Percentiles rank a stretch among this genome's conserved stretches.
These are phyloP conservation scores for Trichoderma virens DNA, from an alignment of 495 filamentous ascomycete genomes.

Conservation along the genomic window DNA sequence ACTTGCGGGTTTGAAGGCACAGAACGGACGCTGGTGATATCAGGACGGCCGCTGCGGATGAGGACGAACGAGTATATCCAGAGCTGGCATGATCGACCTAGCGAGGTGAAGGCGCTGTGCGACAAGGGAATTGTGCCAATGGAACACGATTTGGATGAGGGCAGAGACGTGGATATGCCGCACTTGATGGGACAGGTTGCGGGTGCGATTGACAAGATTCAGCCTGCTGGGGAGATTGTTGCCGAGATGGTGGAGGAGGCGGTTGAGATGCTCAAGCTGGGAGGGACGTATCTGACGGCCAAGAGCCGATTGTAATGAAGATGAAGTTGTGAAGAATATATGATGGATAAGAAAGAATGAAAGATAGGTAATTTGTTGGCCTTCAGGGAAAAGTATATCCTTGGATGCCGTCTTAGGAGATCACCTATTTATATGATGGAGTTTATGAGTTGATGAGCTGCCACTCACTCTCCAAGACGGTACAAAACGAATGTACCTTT, in stretches of 20 bases:
- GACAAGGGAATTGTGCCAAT: constrained; percentile 68
- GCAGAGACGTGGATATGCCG: constrained; percentile 68
- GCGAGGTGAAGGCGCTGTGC: constrained; percentile 64
- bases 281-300: constrained; percentile 38
- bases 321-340: neutral
- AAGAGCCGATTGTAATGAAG: constrained; percentile 36
- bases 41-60: constrained; percentile 71
- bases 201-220: constrained; percentile 60
- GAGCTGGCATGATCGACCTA: constrained; percentile 66
- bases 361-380: too few species aligned
- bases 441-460: too few species aligned
- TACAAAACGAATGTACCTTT: neutral
- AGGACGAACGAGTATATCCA: constrained; percentile 73
- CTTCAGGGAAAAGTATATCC: too few species aligned
- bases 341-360: neutral
- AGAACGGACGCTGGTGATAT: constrained; percentile 66
- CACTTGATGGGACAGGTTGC: constrained; percentile 94
- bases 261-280: constrained; percentile 56
- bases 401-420: too few species aligned
- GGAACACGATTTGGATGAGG: constrained; percentile 68
- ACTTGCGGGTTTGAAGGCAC: constrained; percentile 67
- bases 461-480: too few species aligned
- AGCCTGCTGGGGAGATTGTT: constrained; percentile 75
- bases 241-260: constrained; percentile 81
- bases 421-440: too few species aligned